Evolutionary conservation across 1,284 basidiomycete genomes (phyloP), one percentile per base, ranked within the genome.

Genomic region (Ceratobasidium sp.): DNA sequence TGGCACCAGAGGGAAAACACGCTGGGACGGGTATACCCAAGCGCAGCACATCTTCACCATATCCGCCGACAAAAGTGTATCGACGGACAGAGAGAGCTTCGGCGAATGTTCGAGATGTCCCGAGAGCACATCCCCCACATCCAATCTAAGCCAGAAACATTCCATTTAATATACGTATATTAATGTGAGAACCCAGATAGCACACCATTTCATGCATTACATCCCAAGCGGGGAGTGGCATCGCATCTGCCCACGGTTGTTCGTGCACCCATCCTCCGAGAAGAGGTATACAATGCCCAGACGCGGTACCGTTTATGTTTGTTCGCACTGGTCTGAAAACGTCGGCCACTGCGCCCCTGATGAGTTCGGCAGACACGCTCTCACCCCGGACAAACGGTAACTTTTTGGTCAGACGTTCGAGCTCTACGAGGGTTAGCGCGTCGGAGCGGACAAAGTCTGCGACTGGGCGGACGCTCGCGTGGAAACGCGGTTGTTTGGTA

Each of bases 71-170:
- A 27, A 62, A 73, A 6, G 71, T 59, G n/a, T 3, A 63, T 15
- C 71, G 71, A 11, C 71, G 71, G 1, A 73, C 59, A n/a, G 41
- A 36, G 4, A 73, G 48, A 27, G 71, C 71, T 47, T 73, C 71
- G 22, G 57, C 59, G 45, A 73, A 54, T 8, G 71, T 29, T 15
- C 59, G 48, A 15, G 71, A 73, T 14, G 59, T 60, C 44, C 71
- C 71, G 29, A 73, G 71, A 44, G 71, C 71, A 24, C 71, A 73
- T 24, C 71, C 71, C 24, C 57, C 59, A 47, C 71, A 73, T 9
- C 47, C 44, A 29, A 73, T 27, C 71, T 73, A 27, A 27, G 29
- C 24, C 50, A 60, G 29, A 45, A 33, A 44, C 17, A 45, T 11
- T 14, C 19, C 15, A 1, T 36, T 31, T 27, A 31, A 48, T 33